Percentiles rank a stretch among this genome's conserved stretches.
Evolutionary conservation across 2,329 filamentous ascomycete genomes (phyloP).

Genomic region (Beauveria varroae): DNA sequence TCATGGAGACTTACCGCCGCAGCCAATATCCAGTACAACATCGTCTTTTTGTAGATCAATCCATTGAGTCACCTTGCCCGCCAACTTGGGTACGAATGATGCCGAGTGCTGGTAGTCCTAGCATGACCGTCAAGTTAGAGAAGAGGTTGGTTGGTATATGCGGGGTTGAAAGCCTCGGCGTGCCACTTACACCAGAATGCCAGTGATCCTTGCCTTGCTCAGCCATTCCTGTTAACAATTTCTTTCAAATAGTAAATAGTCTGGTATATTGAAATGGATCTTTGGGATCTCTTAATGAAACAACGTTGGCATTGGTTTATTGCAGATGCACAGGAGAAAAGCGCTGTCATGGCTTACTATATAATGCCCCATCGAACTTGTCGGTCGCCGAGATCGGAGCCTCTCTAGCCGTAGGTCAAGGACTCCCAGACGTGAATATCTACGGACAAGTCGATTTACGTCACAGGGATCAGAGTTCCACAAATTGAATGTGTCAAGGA

Average conservation of each 20-base stretch:
- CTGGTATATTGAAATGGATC: not conserved
- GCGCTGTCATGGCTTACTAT: not conserved
- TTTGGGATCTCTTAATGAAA: not conserved
- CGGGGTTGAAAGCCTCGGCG: slow-evolving; percentile 4
- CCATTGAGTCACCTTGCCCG: slow-evolving; percentile 50
- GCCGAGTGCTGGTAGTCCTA: slow-evolving; percentile 55
- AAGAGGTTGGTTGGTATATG: not conserved
- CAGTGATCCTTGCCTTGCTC: slow-evolving; percentile 20
- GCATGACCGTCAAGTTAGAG: slow-evolving; percentile 11
- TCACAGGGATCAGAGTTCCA: not conserved
- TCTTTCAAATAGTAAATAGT: not conserved
- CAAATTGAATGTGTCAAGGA: not conserved
- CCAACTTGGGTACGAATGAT: slow-evolving; percentile 56
- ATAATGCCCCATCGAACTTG: not conserved
- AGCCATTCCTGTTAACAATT: slow-evolving; percentile 7
- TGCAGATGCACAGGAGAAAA: not conserved
- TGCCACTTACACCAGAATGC: slow-evolving; percentile 19
- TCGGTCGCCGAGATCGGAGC: slow-evolving; percentile 5
- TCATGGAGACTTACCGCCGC: slow-evolving; percentile 42
- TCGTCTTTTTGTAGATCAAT: slow-evolving; percentile 52
- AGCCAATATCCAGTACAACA: slow-evolving; percentile 54
- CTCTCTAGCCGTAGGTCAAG: not conserved
- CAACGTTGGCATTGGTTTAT: too few relatives aligned
- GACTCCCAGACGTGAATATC: not conserved
- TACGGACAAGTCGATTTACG: not conserved